phyloP scores from a whole-genome alignment of 768 basidiomycete species.

The Suillus subluteus region DNA sequence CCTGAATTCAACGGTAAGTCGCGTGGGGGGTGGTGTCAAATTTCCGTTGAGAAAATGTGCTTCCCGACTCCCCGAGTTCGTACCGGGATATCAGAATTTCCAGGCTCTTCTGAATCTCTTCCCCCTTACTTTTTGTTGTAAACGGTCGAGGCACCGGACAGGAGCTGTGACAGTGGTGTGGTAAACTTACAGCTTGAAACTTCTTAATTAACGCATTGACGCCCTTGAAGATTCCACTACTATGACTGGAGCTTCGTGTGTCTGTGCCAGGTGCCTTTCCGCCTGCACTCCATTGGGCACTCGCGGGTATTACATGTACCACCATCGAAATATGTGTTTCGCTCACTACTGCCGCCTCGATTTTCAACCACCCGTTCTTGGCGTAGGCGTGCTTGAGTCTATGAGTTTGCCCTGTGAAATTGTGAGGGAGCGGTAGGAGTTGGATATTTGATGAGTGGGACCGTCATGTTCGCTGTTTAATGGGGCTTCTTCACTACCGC shows the following conservation, averaged over 20 bases:
- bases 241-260: no score
- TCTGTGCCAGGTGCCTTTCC: neutral
- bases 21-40: no score
- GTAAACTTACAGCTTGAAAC: no score
- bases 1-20: no score
- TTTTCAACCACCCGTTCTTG: slow-evolving; percentile 28
- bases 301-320: slow-evolving; percentile 23
- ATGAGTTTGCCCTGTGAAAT: neutral
- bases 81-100: neutral
- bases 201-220: no score
- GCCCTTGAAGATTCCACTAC: no score
- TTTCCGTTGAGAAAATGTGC: no score
- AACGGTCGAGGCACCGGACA: no score
- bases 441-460: neutral
- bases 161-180: no score
- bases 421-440: neutral
- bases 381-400: slow-evolving; percentile 21
- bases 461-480: neutral
- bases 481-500: no score
- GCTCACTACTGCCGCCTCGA: slow-evolving; percentile 24
- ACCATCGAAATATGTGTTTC: slow-evolving; percentile 26
- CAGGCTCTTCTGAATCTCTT: no score
- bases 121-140: no score
- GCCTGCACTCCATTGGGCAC: slow-evolving; percentile 20
- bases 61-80: neutral